Percentiles rank a stretch among this genome's conserved stretches.
Evolutionary conservation across 768 basidiomycete genomes (phyloP).

Genomic region (Phaffia australis): DNA sequence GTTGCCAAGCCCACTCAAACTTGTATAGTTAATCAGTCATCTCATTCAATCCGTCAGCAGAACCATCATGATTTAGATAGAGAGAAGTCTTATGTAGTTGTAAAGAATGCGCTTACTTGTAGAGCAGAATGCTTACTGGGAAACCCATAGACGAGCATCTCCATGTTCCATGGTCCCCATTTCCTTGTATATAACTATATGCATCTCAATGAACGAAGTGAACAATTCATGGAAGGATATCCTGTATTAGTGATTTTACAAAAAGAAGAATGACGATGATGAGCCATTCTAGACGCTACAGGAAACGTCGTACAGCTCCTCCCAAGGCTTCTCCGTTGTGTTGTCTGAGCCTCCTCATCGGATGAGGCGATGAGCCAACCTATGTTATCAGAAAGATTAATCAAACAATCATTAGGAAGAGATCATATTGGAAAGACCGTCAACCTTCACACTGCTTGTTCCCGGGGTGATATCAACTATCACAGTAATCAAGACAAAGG

Average conservation of each 20-base stretch:
- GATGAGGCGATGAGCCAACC: slow-evolving; percentile 41
- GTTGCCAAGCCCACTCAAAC: slow-evolving; percentile 78
- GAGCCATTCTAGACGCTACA: neutral
- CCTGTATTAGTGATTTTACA: neutral
- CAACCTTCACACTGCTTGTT: slow-evolving; percentile 1
- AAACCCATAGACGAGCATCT: slow-evolving; percentile 75
- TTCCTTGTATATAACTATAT: slow-evolving; percentile 25
- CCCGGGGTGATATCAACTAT: neutral
- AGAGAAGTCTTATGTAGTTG: neutral
- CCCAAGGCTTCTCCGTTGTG: slow-evolving; percentile 67
- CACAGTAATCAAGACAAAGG: neutral
- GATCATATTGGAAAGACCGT: neutral
- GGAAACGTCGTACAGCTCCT: slow-evolving; percentile 15
- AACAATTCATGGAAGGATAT: neutral
- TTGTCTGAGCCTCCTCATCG: slow-evolving; percentile 46
- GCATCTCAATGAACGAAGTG: neutral
- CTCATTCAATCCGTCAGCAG: no score
- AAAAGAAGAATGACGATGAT: neutral
- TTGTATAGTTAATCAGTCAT: slow-evolving; percentile 30
- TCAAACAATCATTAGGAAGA: neutral
- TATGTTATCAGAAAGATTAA: slow-evolving; percentile 20
- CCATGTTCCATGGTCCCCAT: slow-evolving; percentile 47
- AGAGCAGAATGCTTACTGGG: slow-evolving; percentile 62
- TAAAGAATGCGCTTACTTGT: slow-evolving; percentile 33
- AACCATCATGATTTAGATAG: no score